Evolutionary conservation across 1,139 yeast species (phyloP).

Genomic region (Suhomyces bribrorum): DNA sequence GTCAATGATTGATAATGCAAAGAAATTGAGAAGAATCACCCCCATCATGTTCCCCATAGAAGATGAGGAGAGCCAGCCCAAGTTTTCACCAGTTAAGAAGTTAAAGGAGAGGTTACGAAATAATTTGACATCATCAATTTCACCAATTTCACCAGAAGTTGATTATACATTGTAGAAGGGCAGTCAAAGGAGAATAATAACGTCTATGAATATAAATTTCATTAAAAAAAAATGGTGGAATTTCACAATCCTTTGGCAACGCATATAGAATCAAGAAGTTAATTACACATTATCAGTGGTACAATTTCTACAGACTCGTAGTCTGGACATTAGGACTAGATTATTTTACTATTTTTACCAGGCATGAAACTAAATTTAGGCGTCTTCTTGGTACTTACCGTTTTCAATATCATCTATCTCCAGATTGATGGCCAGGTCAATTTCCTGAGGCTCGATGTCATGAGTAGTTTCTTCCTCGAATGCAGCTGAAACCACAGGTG

Average conservation of each 20-base stretch:
- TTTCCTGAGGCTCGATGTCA: conserved; percentile 12
- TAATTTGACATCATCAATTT: conserved; percentile 9
- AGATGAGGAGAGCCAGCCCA: conserved; percentile 29
- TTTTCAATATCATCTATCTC: conserved; percentile 15
- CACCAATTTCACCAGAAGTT: conserved; percentile 12
- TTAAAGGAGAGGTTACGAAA: conserved; percentile 26
- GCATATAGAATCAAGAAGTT: no score
- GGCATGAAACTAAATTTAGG: no score
- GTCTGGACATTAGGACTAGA: no score
- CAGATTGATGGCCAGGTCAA: conserved; percentile 13
- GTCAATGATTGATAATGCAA: conserved; percentile 39
- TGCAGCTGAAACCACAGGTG: neutral
- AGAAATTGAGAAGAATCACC: conserved; percentile 35
- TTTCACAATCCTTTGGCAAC: neutral
- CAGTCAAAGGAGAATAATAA: neutral
- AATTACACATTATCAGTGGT: no score
- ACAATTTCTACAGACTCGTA: no score
- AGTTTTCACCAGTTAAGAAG: conserved; percentile 35
- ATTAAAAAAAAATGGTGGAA: neutral
- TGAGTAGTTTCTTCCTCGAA: conserved; percentile 5
- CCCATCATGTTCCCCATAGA: conserved; percentile 44
- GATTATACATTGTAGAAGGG: conserved; percentile 4
- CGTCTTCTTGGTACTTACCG: neutral
- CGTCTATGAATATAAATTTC: neutral
- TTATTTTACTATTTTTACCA: no score